phyloP scores from a whole-genome alignment of 169 alveolate genomes.

The Cryptosporidium bovis region DNA sequence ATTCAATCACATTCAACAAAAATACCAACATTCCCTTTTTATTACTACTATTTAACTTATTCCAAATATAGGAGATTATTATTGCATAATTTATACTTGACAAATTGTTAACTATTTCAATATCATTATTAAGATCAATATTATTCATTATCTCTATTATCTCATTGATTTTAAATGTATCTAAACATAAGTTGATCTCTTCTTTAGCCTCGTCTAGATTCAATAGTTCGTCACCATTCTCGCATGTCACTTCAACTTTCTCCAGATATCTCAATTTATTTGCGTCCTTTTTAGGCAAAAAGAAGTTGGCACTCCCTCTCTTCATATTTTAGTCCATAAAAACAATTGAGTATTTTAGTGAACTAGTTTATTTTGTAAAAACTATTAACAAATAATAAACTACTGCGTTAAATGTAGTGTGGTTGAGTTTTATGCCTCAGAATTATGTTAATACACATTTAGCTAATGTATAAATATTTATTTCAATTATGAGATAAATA shows the following conservation, averaged over 20 bases:
- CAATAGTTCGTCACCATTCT: constrained; percentile 22
- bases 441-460: too few relatives aligned
- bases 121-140: not conserved
- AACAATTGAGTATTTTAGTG: too few relatives aligned
- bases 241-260: not conserved
- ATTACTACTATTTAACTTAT: constrained; percentile 8
- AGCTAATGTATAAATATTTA: too few relatives aligned
- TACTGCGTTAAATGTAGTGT: too few relatives aligned
- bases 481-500: not conserved
- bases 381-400: too few relatives aligned
- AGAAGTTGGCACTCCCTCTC: not conserved
- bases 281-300: constrained; percentile 41
- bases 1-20: constrained; percentile 5
- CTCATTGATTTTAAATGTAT: not conserved
- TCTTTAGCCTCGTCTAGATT: not conserved
- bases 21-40: not conserved
- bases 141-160: not conserved
- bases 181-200: not conserved
- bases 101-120: too few relatives aligned
- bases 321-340: not conserved
- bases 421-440: too few relatives aligned
- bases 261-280: constrained; percentile 18
- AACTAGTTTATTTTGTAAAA: too few relatives aligned
- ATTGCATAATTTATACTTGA: too few relatives aligned
- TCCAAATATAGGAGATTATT: constrained; percentile 13